These are phyloP conservation scores for Cercospora sojina DNA, from an alignment of 2,329 filamentous ascomycete species.

Conservation along the genomic window DNA sequence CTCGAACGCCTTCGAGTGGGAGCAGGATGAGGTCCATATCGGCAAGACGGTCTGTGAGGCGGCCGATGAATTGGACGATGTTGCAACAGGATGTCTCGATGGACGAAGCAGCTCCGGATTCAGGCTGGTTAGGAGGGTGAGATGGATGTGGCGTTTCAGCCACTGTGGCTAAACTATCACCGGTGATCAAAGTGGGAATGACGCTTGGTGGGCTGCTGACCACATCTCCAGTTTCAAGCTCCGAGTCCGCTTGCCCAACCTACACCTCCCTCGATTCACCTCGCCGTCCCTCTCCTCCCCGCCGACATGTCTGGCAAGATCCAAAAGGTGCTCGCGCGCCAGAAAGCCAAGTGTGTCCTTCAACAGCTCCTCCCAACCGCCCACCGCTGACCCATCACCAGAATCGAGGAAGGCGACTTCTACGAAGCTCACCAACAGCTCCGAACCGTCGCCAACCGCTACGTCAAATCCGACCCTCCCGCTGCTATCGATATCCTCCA, in stretches of 20 bases:
- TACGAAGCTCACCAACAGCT: slow-evolving; percentile 99
- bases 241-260: background rate
- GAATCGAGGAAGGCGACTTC: slow-evolving; percentile 86
- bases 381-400: slow-evolving; percentile 37
- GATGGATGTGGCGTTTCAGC: background rate
- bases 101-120: too few species aligned
- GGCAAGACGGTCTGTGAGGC: too few species aligned
- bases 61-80: too few species aligned
- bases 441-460: slow-evolving; percentile 88
- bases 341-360: slow-evolving; percentile 69
- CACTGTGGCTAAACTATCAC: background rate
- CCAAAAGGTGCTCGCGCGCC: slow-evolving; percentile 68
- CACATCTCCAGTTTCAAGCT: slow-evolving; percentile 3
- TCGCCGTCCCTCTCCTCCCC: background rate
- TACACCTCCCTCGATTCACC: background rate
- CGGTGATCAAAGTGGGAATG: background rate
- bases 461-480: slow-evolving; percentile 85
- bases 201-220: slow-evolving; percentile 1
- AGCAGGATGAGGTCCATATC: too few species aligned
- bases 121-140: too few species aligned
- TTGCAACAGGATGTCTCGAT: too few species aligned
- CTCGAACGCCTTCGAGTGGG: too few species aligned
- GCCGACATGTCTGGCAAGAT: slow-evolving; percentile 52
- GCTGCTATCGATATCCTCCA: slow-evolving; percentile 85
- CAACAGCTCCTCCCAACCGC: background rate